Evolutionary conservation across 2,329 filamentous ascomycete genomes (phyloP).

Genomic region (Aspergillus chevalieri): DNA sequence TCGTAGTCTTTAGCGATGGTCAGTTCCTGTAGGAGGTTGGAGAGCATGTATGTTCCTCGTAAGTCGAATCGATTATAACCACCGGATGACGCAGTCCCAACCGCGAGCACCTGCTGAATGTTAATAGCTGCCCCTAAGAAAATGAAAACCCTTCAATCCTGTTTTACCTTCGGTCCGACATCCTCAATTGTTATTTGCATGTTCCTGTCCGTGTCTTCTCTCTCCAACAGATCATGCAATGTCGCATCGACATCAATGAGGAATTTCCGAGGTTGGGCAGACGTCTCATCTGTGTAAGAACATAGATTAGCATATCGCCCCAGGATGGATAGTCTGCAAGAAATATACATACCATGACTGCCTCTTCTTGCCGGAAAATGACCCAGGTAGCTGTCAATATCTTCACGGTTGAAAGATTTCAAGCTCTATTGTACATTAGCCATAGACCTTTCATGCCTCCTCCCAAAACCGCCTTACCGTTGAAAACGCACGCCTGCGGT

Average conservation of each 20-base stretch:
- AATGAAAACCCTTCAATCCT: background rate
- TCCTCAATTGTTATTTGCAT: constrained; percentile 98
- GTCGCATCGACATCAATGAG: constrained; percentile 82
- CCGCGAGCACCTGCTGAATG: constrained; percentile 62
- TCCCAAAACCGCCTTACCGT: constrained; percentile 39
- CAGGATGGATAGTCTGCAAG: background rate
- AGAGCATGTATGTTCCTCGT: constrained; percentile 93
- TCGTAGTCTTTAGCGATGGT: constrained; percentile 87
- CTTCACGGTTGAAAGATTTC: constrained; percentile 31
- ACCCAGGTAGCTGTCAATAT: constrained; percentile 30
- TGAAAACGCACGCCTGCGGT: constrained; percentile 50
- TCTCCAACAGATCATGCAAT: constrained; percentile 67
- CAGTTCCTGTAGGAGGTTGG: constrained; percentile 91
- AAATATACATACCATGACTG: constrained; percentile 38
- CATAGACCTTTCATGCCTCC: constrained; percentile 9
- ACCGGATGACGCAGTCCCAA: constrained; percentile 79
- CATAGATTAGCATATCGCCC: background rate
- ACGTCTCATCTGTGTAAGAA: constrained; percentile 59
- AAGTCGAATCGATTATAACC: constrained; percentile 85
- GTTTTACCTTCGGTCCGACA: constrained; percentile 72
- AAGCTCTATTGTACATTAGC: constrained; percentile 23
- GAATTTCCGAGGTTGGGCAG: constrained; percentile 67
- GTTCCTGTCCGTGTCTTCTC: constrained; percentile 91
- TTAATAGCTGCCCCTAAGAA: constrained; percentile 17
- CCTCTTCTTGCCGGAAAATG: constrained; percentile 32